These are phyloP conservation scores for Zymoseptoria passerinii DNA, from an alignment of 2,329 filamentous ascomycete genomes.

Conservation along the genomic window DNA sequence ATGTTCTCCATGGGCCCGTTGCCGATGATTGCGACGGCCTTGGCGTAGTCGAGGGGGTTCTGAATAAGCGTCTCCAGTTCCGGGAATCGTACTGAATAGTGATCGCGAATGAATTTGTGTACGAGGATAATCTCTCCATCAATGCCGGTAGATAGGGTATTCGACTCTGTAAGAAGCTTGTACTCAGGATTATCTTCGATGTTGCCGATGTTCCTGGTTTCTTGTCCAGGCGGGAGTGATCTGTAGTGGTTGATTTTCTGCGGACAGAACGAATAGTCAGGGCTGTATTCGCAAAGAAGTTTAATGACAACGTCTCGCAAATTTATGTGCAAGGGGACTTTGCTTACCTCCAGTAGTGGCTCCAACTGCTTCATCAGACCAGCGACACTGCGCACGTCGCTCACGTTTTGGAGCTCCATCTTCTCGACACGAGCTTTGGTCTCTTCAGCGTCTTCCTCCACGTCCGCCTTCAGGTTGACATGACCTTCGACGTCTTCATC, in stretches of 20 bases:
- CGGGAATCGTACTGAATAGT: constrained; percentile 89
- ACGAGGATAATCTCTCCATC: constrained; percentile 87
- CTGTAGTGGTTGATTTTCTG: constrained; percentile 77
- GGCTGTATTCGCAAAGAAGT: constrained; percentile 56
- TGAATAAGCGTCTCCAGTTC: constrained; percentile 85
- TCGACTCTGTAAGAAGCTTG: constrained; percentile 77
- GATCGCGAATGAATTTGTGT: constrained; percentile 93
- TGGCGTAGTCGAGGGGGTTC: constrained; percentile 89
- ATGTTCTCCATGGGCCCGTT: constrained; percentile 89
- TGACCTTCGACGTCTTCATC: constrained; percentile 22
- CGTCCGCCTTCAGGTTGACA: constrained; percentile 33
- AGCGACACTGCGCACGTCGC: constrained; percentile 72
- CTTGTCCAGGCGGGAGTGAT: constrained; percentile 56
- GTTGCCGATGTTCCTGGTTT: constrained; percentile 62
- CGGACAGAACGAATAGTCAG: constrained; percentile 52
- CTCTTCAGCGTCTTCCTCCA: constrained; percentile 57
- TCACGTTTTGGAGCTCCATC: constrained; percentile 65
- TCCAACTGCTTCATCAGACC: constrained; percentile 73
- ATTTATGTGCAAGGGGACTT: constrained; percentile 17
- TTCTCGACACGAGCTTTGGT: constrained; percentile 73
- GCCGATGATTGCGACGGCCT: constrained; percentile 84
- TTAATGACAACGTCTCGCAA: constrained; percentile 45
- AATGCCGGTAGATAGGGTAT: constrained; percentile 82
- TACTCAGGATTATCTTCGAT: constrained; percentile 92
- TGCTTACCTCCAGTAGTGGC: constrained; percentile 72